Evolutionary conservation across 129 eudicot genomes (phyloP).

Genomic region (Flaveria ramosissima): DNA sequence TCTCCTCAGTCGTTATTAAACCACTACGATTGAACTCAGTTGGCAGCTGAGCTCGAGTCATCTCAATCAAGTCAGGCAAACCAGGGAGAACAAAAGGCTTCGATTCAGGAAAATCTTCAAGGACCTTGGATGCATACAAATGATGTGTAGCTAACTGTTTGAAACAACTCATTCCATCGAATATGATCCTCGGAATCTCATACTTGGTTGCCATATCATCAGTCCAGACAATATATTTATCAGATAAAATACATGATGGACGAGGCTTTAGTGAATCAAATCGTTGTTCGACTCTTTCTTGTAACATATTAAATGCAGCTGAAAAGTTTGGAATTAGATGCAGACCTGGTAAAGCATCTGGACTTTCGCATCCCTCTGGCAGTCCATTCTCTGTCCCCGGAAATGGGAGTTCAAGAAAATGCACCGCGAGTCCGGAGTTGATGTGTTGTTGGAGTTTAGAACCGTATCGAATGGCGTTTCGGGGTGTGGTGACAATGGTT

Average conservation of each 20-base stretch:
- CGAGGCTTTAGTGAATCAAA: conserved; percentile 47
- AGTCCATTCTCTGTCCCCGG: conserved; percentile 51
- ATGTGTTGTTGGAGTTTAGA: conserved; percentile 38
- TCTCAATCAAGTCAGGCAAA: conserved; percentile 50
- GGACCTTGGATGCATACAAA: conserved; percentile 25
- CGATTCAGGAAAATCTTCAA: conserved; percentile 28
- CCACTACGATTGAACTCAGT: conserved; percentile 31
- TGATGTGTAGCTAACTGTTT: conserved; percentile 41
- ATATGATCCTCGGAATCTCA: conserved; percentile 53
- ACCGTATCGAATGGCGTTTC: conserved; percentile 32
- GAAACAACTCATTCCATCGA: conserved; percentile 62
- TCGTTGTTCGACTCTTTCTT: conserved; percentile 37
- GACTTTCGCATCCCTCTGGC: conserved; percentile 64
- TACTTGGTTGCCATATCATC: conserved; percentile 41
- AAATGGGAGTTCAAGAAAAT: conserved; percentile 36
- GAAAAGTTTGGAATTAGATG: conserved; percentile 36
- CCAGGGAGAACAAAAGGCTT: conserved; percentile 55
- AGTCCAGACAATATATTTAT: conserved; percentile 43
- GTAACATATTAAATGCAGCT: conserved; percentile 36
- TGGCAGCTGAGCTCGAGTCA: conserved; percentile 44
- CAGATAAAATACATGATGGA: conserved; percentile 48
- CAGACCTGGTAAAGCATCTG: conserved; percentile 45
- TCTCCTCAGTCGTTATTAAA: conserved; percentile 4
- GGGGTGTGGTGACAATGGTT: conserved; percentile 48
- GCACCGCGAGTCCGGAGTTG: conserved; percentile 38